phyloP scores from a whole-genome alignment of 805 yeast genomes.

The Ogataea zsoltii region DNA sequence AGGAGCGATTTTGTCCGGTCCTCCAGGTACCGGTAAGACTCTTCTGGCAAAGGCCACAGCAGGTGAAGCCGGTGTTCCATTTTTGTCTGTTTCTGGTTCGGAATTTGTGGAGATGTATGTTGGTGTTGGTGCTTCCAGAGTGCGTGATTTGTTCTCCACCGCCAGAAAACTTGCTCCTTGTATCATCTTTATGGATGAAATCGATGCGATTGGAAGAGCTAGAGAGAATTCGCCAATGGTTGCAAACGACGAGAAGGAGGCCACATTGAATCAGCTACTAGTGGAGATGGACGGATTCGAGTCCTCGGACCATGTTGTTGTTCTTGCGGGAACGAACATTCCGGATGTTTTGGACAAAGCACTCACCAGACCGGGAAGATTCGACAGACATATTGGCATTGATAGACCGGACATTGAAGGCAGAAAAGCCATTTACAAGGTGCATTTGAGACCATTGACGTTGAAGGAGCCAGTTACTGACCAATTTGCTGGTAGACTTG shows the following conservation, averaged over 20 bases:
- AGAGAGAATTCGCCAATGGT: constrained; percentile 66
- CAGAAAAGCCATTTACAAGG: constrained; percentile 87
- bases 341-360: constrained; percentile 94
- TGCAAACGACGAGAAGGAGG: constrained; percentile 95
- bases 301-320: constrained; percentile 89
- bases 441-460: constrained; percentile 75
- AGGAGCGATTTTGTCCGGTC: constrained; percentile 96
- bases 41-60: constrained; percentile 97
- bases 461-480: constrained; percentile 49
- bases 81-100: constrained; percentile 93
- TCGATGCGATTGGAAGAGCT: constrained; percentile 98
- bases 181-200: constrained; percentile 96
- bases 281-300: constrained; percentile 99
- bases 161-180: constrained; percentile 95
- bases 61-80: constrained; percentile 98
- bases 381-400: constrained; percentile 87
- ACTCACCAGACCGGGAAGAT: constrained; percentile 94
- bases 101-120: constrained; percentile 99
- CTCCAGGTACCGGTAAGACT: constrained; percentile 99
- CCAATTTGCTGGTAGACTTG: constrained; percentile 78
- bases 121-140: constrained; percentile 98
- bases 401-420: constrained; percentile 96
- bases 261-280: constrained; percentile 89
- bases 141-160: constrained; percentile 88
- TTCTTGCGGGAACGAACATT: constrained; percentile 95